Conservation (phyloP, 1,284 basidiomycete genomes). For the Puccinia novopanici region DNA sequence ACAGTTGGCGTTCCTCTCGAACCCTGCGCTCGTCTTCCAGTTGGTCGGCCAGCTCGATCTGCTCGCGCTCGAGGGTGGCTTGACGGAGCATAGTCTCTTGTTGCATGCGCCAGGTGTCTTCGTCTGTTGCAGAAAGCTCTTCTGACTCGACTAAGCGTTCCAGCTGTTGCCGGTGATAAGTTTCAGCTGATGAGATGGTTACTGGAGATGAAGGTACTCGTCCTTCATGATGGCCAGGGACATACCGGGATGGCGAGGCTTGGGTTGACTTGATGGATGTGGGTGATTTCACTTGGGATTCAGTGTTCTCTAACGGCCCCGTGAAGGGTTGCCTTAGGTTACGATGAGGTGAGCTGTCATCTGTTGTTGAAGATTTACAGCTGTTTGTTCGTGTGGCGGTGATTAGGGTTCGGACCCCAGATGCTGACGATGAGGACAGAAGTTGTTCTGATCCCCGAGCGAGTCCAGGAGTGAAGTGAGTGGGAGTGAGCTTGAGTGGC, state of each 20-base stretch:
- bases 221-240: neutral
- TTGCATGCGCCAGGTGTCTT: slow-evolving; percentile 11
- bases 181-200: slow-evolving; percentile 16
- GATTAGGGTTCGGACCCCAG: slow-evolving; percentile 19
- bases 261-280: slow-evolving; percentile 15
- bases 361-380: slow-evolving; percentile 3
- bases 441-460: neutral
- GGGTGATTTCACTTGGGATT: neutral
- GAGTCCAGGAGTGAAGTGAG: neutral
- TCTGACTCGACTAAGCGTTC: slow-evolving; percentile 27
- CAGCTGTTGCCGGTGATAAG: slow-evolving; percentile 17
- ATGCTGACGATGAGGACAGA: neutral
- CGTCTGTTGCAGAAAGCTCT: neutral
- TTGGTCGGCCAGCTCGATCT: slow-evolving; percentile 21
- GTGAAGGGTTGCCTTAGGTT: neutral
- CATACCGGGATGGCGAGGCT: slow-evolving; percentile 7
- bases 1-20: neutral
- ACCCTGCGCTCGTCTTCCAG: slow-evolving; percentile 19
- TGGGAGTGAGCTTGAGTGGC: neutral
- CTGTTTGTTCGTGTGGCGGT: slow-evolving; percentile 9
- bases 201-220: neutral
- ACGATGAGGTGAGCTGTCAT: neutral
- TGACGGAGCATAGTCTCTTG: slow-evolving; percentile 28
- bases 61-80: slow-evolving; percentile 23
- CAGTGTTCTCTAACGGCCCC: neutral